Evolutionary conservation across 73 alveolate genomes (phyloP), one percentile per base, ranked within the genome.

Genomic region (Paramecium pentaurelia): DNA sequence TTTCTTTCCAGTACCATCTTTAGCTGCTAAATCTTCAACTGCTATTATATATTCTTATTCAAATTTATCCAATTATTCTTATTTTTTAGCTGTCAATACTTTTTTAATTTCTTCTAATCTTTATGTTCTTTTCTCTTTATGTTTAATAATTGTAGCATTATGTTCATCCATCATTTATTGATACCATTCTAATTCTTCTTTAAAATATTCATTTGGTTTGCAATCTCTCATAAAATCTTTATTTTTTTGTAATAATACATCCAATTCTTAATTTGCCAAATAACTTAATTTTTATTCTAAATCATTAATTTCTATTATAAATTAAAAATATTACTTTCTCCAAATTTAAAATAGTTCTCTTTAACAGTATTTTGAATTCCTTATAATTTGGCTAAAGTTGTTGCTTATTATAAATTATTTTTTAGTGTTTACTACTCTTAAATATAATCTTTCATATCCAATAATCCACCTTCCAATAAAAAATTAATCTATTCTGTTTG

Each of bases 1-100:
- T 37, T 89, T 89, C 45, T 89, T 89, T 4, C 94, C 94, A 37
- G 94, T 89, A 9, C 94, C 94, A 89, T 89, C 94, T 47, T 89
- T 89, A 42, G 94, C 94, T 7, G 94, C 94, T 47, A 89, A 73
- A 32, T 89, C 94, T 34, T 89, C 94, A n/a, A 89, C 88, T 8
- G 94, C 94, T 10, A 71, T 9, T 6, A 64, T 88, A 73, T 89
- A 89, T 54, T 89, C 86, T 38, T 71, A 60, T 45, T 89, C 94
- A 89, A 89, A 89, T 25, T 58, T 83, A 47, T 89, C 94, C 2
- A 89, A 18, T 71, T 71, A 73, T 45, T 89, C 94, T 34, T 77
- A 45, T 73, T 49, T 68, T 64, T 89, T 89, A 25, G 58, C 42
- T 18, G 60, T 71, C 16, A 89, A 73, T 0, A 71, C 92, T 34